A percentile compares a stretch with the other conserved stretches of the same genome.
These are phyloP conservation scores for Coprinopsis strossmayeri DNA, from an alignment of 768 basidiomycete species.

Conservation along the genomic window DNA sequence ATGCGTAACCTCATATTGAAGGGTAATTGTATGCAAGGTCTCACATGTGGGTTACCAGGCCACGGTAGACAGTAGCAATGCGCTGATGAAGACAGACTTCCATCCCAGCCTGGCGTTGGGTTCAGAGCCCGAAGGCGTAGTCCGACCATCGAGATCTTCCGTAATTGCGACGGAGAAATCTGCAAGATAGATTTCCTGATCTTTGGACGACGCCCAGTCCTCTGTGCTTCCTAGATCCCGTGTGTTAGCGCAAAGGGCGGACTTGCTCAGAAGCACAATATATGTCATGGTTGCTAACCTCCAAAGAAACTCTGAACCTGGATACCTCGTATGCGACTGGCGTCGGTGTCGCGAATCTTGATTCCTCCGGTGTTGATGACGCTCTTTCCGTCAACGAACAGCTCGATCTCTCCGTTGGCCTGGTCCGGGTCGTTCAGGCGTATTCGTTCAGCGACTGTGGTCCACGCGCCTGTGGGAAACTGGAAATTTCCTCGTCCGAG, in stretches of 20 bases:
- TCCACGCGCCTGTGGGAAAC: conserved; percentile 55
- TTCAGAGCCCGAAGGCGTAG: neutral
- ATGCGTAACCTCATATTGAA: too few relatives aligned
- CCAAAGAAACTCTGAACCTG: conserved; percentile 69
- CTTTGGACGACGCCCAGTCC: conserved; percentile 51
- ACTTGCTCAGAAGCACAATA: too few relatives aligned
- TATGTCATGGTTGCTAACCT: conserved; percentile 26
- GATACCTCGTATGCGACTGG: conserved; percentile 46
- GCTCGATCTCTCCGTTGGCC: conserved; percentile 59
- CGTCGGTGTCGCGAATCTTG: conserved; percentile 41
- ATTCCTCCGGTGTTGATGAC: conserved; percentile 46
- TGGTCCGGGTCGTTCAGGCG: conserved; percentile 58
- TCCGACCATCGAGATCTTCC: neutral
- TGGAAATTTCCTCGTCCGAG: conserved; percentile 29
- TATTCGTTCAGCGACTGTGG: conserved; percentile 55
- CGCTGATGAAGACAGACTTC: too few relatives aligned
- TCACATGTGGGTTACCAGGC: too few relatives aligned
- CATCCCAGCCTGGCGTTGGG: neutral
- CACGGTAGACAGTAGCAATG: too few relatives aligned
- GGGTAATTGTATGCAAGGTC: too few relatives aligned
- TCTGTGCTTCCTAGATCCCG: conserved; percentile 35
- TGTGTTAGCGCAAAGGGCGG: conserved; percentile 1
- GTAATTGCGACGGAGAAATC: conserved; percentile 41
- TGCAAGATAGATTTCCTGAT: conserved; percentile 53
- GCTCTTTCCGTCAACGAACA: conserved; percentile 53